Base-by-base conservation (phyloP, 805 yeast species). In the Priceomyces medius region DNA sequence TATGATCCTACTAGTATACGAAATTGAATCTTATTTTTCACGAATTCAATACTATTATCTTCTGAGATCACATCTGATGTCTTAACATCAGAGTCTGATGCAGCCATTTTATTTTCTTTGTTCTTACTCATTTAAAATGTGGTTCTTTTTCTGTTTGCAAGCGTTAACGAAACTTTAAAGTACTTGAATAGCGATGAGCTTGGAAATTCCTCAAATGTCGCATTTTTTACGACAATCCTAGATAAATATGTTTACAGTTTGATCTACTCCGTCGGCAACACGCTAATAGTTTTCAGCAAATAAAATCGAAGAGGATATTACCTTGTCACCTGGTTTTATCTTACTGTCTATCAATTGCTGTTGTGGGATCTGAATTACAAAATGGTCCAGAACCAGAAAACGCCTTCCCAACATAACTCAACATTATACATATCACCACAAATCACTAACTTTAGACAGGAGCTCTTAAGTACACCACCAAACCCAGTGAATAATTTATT, bases 1-100 rank as follows among this genome's bases (percentile, higher is more conserved):
- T 93, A 93, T 0, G 97, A 89, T 19, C 99, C 99, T 9, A 88
- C 95, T 53, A 91, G 77, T 18, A 93, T 81, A 59, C 99, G 75
- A 51, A 91, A 85, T 53, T 74, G 79, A 3, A 52, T 41, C 8
- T 33, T 28, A 17, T 39, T 40, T n/a, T 28, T 35, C 13, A 18
- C 7, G 7, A 42, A 10, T 31, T 35, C 50, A n/a, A 36, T 40
- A 18, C 32, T 39, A 4, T 42, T 31, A 19, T 31, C 18, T 17
- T 41, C 36, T 18, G 35, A 14, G n/a, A 5, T 7, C 29, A 26
- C 29, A 14, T 26, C 29, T 10, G 29, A 10, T 26, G 29, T 7
- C 14, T 10, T 26, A 5, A 12, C 14, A 5, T 5, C 5, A 4
- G 10, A 4, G 5, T 8, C 14, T 26, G 29, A 5, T 14, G 9